These are phyloP conservation scores for Cercospora brassicicola DNA, from an alignment of 2,329 filamentous ascomycete genomes.

Conservation along the genomic window DNA sequence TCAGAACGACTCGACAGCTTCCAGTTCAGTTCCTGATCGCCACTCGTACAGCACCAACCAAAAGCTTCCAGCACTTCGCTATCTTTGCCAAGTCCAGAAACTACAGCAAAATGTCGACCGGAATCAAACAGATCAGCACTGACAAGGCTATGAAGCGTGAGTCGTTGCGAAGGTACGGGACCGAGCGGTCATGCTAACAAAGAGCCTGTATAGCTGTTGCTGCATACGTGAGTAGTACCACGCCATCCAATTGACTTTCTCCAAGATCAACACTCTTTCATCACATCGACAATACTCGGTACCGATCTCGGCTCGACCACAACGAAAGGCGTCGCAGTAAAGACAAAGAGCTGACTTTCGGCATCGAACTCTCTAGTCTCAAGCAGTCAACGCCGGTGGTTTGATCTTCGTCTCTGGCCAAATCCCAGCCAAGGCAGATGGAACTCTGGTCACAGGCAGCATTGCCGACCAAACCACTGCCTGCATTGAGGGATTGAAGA, in stretches of 20 bases:
- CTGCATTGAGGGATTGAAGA: slow-evolving; percentile 77
- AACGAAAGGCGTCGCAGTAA: background rate
- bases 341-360: slow-evolving; percentile 1
- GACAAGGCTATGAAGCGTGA: slow-evolving; percentile 18
- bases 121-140: slow-evolving; percentile 15
- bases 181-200: background rate
- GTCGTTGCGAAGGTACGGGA: background rate
- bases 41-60: background rate
- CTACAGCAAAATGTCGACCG: slow-evolving; percentile 6
- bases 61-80: background rate
- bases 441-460: slow-evolving; percentile 62
- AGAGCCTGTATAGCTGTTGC: slow-evolving; percentile 40
- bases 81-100: background rate
- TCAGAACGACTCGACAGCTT: slow-evolving; percentile 6
- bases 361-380: slow-evolving; percentile 39
- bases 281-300: background rate
- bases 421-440: slow-evolving; percentile 69
- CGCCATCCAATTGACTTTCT: background rate
- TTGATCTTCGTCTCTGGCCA: slow-evolving; percentile 70
- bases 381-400: slow-evolving; percentile 67
- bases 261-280: slow-evolving; percentile 1
- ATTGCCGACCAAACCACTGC: slow-evolving; percentile 68
- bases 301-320: background rate
- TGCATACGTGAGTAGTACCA: slow-evolving; percentile 44
- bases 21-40: slow-evolving; percentile 7